These are phyloP conservation scores for Litsea cubeba DNA, from an alignment of 164 flowering plant genomes.

Conservation along the genomic window DNA sequence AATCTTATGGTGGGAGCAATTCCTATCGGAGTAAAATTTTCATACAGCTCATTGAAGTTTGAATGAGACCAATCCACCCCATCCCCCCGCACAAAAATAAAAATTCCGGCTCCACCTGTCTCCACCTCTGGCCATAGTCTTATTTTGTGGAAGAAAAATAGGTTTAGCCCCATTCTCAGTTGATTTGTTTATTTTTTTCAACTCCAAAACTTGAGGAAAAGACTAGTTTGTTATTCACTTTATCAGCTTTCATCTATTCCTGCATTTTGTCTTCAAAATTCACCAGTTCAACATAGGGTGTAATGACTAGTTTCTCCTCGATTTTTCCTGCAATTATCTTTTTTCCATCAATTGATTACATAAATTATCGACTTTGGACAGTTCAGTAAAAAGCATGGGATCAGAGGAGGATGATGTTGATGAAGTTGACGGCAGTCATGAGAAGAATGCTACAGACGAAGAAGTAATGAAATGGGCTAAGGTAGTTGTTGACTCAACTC, in stretches of 20 bases:
- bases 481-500: slow-evolving; percentile 30
- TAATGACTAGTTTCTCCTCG: background rate
- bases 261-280: background rate
- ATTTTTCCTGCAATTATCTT: background rate
- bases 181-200: no score
- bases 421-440: slow-evolving; percentile 30
- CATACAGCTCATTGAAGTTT: no score
- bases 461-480: slow-evolving; percentile 74
- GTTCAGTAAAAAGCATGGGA: slow-evolving; percentile 73
- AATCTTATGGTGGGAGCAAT: no score
- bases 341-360: slow-evolving; percentile 6
- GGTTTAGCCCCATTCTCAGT: no score
- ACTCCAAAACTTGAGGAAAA: no score
- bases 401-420: slow-evolving; percentile 68
- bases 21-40: no score
- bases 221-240: no score
- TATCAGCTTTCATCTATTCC: background rate
- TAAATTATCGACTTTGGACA: slow-evolving; percentile 44
- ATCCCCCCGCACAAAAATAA: no score
- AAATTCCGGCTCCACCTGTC: no score
- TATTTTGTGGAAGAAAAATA: no score
- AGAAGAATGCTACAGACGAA: slow-evolving; percentile 40
- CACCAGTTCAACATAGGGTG: background rate
- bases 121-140: no score
- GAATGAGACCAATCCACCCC: no score